Base-by-base conservation (phyloP, 2,329 filamentous ascomycete species). In the Fusarium humuli region DNA sequence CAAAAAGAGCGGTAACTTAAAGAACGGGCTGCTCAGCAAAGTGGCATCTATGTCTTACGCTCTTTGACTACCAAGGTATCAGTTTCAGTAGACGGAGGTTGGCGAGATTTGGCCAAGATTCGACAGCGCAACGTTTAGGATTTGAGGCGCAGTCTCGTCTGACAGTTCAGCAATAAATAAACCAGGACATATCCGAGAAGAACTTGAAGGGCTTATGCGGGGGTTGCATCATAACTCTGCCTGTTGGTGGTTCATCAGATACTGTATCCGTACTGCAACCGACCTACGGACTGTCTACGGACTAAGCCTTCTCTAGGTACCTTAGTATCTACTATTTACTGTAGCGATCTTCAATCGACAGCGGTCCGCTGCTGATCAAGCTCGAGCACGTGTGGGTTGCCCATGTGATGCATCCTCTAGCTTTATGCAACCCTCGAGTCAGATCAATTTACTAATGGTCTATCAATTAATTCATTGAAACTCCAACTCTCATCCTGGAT, bases 291-390 rank as follows among this genome's bases (percentile, higher is more conserved):
- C 23, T 52, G 16, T 18, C 32, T 27, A 40, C 27, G 18, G 4
- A 52, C 49, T 52, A 40, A 41, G 49, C 34, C 18, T 37, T 37
- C 34, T n/a, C 34, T 37, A 37, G 34, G 10, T 37, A 37, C 34
- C 18, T 37, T 37, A n/a, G 34, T 37, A 37, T n/a, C 11, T 10
- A 18, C 8, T 22, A 9, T 25, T 27, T 37, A 37, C 10, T 37
- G 34, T 45, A 55, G 45, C 53, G 67, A 70, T 70, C 67, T 68
- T 57, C 50, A 54, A 50, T 18, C 34, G 25, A 34, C 12, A 65
- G 56, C 40, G 54, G 60, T 57, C 64, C 18, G 61, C 61, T 57
- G 61, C 46, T 70, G 66, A 70, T 67, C 66, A 69, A 40, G 55
- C 67, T 48, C 22, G 32, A 52, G 47, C 63, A 63, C 65, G 50